phyloP scores from a whole-genome alignment of 768 basidiomycete genomes.

The Russula griseocarnosa region DNA sequence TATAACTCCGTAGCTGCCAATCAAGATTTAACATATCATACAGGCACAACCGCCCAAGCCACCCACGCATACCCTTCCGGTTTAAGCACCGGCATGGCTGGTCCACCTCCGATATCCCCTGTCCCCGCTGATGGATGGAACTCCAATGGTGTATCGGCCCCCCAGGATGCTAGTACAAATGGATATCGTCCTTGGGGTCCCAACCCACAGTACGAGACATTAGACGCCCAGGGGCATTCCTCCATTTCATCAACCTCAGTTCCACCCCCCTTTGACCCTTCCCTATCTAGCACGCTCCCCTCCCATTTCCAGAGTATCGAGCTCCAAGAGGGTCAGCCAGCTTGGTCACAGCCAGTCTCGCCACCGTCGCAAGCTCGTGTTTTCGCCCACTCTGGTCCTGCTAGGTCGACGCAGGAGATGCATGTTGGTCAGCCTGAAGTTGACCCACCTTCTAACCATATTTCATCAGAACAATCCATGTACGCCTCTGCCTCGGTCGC shows the following conservation, averaged over 20 bases:
- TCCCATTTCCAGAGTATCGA: conserved; percentile 21
- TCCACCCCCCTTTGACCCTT: conserved; percentile 19
- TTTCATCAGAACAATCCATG: conserved; percentile 28
- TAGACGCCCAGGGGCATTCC: conserved; percentile 22
- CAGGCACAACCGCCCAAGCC: conserved; percentile 16
- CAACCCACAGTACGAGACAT: conserved; percentile 10
- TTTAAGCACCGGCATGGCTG: conserved; percentile 14
- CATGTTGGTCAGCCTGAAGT: background rate
- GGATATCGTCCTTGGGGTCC: conserved; percentile 26
- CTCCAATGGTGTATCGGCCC: conserved; percentile 12
- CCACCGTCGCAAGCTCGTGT: conserved; percentile 19
- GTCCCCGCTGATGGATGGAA: conserved; percentile 18
- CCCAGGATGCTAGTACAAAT: conserved; percentile 22
- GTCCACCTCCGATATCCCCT: conserved; percentile 15
- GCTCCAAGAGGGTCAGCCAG: conserved; percentile 19
- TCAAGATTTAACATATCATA: conserved; percentile 21
- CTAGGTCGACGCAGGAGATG: conserved; percentile 13
- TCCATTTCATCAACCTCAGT: conserved; percentile 18
- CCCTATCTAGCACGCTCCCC: conserved; percentile 21
- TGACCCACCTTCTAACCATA: conserved; percentile 12
- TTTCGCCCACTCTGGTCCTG: conserved; percentile 18
- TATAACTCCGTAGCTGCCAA: conserved; percentile 14
- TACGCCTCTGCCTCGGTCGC: conserved; percentile 29
- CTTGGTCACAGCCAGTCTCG: conserved; percentile 26
- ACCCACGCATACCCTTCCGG: conserved; percentile 16